These are phyloP conservation scores for Geotrichum europaeum DNA, from an alignment of 1,139 yeast genomes.

Conservation along the genomic window DNA sequence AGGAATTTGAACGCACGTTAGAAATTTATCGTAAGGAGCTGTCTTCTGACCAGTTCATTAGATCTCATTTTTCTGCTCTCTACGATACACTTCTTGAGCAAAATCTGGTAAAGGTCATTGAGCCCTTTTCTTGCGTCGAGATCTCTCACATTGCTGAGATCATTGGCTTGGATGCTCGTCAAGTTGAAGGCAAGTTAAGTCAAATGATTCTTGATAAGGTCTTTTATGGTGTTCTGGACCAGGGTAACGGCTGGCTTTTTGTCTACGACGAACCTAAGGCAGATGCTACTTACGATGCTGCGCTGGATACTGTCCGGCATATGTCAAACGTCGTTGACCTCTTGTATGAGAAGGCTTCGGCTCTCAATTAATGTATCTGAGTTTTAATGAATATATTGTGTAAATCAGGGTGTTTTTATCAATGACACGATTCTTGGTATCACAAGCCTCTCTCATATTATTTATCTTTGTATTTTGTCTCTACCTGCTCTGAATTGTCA, in stretches of 20 bases:
- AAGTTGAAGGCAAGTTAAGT: constrained; percentile 88
- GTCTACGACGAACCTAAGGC: constrained; percentile 84
- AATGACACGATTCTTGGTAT: not conserved
- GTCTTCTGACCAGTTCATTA: constrained; percentile 79
- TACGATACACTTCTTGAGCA: constrained; percentile 92
- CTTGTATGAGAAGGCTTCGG: constrained; percentile 87
- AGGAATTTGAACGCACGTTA: constrained; percentile 81
- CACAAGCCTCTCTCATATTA: not conserved
- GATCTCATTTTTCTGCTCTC: constrained; percentile 86
- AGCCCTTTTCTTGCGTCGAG: constrained; percentile 93
- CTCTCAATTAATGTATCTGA: constrained; percentile 43
- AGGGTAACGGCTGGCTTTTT: constrained; percentile 96
- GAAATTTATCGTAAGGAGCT: constrained; percentile 67
- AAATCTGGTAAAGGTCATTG: constrained; percentile 87
- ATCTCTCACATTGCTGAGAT: constrained; percentile 80
- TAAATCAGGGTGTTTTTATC: not conserved
- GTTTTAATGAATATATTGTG: constrained; percentile 15
- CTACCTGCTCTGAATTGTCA: not conserved
- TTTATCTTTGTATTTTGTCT: not conserved
- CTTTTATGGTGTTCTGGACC: constrained; percentile 92
- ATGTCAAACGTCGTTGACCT: constrained; percentile 86
- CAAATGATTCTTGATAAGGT: constrained; percentile 96
- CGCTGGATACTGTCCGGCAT: constrained; percentile 79
- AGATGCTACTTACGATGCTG: constrained; percentile 85
- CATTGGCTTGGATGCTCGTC: constrained; percentile 81